Base-by-base conservation (phyloP, 2,329 filamentous ascomycete genomes). In the Rhynchosporium agropyri region DNA sequence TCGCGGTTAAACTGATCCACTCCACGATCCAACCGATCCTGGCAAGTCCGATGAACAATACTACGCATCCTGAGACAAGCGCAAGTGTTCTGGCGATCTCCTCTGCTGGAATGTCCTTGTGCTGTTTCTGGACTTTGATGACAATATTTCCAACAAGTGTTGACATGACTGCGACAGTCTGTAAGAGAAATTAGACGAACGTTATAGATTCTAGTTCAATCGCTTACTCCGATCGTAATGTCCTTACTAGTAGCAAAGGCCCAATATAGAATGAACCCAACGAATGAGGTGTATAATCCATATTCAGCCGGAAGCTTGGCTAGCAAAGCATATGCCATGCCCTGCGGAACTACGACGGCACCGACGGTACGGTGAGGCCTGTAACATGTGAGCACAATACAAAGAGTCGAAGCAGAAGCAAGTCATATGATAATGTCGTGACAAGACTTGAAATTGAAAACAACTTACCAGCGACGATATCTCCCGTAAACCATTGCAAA, bases 221-320 rank as follows among this genome's bases (percentile, higher is more conserved):
- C 51, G 83, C 88, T 78, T 81, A 91, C 89, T n/a, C 94, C 94
- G 62, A 98, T 98, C 8, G 94, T 97, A 73, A 99, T 98, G 76
- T 99, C 94, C 75, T 98, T 99, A 10, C 93, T 97, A 0, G 95
- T 99, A 40, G 93, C 95, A 73, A 98, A 98, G 74, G 97, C 90
- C 94, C 94, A 98, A 78, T 99, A 99, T 65, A 97, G 82, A 66
- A 97, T 76, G 15, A 96, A 93, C 56, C 94, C 95, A 84, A 97
- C 94, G 74, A 99, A 98, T 0, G 94, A 97, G 0, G 94, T 95
- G 77, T 96, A 96, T 0, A 98, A 83, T 58, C 94, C 94, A 72
- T 88, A 98, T 74, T 98, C 83, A 4, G 89, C 84, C 0, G 85
- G 82, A n/a, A 98, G 82, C 65, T 88, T 84, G 49, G 94, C 94